Evolutionary conservation across 345 rosid genomes (phyloP).

Genomic region (Trapa incisa): DNA sequence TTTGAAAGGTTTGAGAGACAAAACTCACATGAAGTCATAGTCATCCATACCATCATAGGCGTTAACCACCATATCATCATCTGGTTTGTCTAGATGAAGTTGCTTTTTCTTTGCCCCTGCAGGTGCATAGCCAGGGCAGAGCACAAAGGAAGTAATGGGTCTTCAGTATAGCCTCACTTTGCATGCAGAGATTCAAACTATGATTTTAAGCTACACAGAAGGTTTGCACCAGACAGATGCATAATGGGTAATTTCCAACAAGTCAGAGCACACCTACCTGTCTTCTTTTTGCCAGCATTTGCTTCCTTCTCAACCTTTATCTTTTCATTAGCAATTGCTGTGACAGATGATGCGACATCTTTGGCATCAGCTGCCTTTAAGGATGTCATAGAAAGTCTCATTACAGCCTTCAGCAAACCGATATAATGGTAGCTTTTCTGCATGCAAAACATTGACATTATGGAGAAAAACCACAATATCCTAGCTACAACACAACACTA

Average conservation of each 20-base stretch:
- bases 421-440: constrained; percentile 86
- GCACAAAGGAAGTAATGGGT: background rate
- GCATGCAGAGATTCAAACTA: background rate
- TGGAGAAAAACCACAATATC: background rate
- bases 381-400: constrained; percentile 59
- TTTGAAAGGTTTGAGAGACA: constrained; percentile 4
- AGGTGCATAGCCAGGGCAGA: background rate
- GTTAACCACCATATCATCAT: constrained; percentile 49
- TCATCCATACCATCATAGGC: constrained; percentile 57
- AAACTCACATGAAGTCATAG: constrained; percentile 68
- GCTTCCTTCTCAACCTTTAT: constrained; percentile 85
- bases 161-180: background rate
- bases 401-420: constrained; percentile 61
- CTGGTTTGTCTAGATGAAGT: constrained; percentile 59
- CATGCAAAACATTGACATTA: constrained; percentile 2
- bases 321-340: constrained; percentile 86
- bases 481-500: background rate
- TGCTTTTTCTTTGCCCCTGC: constrained; percentile 77
- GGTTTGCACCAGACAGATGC: background rate
- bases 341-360: constrained; percentile 70
- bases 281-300: constrained; percentile 58
- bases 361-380: constrained; percentile 83
- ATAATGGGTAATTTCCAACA: background rate
- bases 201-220: background rate
- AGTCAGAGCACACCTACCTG: constrained; percentile 28